phyloP scores from a whole-genome alignment of 139 green algal genomes.

The Chlorella sp. region DNA sequence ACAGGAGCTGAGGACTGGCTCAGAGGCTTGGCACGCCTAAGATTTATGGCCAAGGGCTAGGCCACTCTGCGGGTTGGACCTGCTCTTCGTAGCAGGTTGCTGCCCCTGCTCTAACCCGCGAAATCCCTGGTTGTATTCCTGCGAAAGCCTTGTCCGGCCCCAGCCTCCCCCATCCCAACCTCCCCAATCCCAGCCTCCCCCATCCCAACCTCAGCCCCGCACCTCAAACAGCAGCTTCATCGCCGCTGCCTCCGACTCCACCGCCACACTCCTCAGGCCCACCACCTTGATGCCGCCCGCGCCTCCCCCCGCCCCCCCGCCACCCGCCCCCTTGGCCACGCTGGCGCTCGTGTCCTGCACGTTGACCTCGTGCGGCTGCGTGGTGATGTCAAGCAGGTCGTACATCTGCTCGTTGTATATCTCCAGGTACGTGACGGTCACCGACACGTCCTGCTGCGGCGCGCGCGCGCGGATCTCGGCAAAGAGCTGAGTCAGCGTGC shows the following conservation, averaged over 20 bases:
- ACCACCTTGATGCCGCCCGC: slow-evolving; percentile 34
- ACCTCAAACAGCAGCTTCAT: slow-evolving; percentile 63
- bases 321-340: too few relatives aligned
- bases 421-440: slow-evolving; percentile 46
- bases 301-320: too few relatives aligned
- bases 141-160: not conserved
- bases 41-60: too few relatives aligned
- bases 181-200: too few relatives aligned
- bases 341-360: not conserved
- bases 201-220: too few relatives aligned
- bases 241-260: slow-evolving; percentile 50
- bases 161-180: not conserved
- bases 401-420: slow-evolving; percentile 72
- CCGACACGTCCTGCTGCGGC: not conserved
- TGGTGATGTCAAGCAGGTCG: slow-evolving; percentile 59
- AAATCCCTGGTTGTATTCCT: too few relatives aligned
- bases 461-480: slow-evolving; percentile 12
- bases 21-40: too few relatives aligned
- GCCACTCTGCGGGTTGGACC: too few relatives aligned
- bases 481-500: slow-evolving; percentile 45
- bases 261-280: slow-evolving; percentile 33
- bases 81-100: too few relatives aligned
- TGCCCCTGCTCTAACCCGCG: too few relatives aligned
- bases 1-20: too few relatives aligned
- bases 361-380: slow-evolving; percentile 32